These are phyloP conservation scores for Gentiana macrophylla DNA, from an alignment of 257 asterid genomes.

Conservation along the genomic window DNA sequence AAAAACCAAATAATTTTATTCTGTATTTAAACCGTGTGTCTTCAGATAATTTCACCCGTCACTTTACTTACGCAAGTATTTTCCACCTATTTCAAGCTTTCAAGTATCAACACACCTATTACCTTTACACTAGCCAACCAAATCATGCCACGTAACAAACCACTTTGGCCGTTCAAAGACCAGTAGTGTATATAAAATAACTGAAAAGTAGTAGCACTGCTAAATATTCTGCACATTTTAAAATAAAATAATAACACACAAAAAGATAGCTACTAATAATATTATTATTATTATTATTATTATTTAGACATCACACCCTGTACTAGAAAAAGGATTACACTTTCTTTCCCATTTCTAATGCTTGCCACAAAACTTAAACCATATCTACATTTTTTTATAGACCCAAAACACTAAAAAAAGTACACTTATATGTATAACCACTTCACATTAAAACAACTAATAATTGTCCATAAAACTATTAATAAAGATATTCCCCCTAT, in stretches of 20 bases:
- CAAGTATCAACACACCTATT: constrained; percentile 26
- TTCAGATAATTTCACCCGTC: too few species aligned
- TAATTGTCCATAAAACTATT: too few species aligned
- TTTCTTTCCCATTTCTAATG: constrained; percentile 4
- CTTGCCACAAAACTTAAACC: constrained; percentile 14
- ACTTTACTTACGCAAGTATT: too few species aligned
- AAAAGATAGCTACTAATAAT: not conserved
- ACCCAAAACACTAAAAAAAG: not conserved
- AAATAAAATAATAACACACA: not conserved
- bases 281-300: constrained; percentile 10
- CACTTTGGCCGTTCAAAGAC: constrained; percentile 22
- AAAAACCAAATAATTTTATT: too few species aligned
- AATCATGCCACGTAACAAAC: constrained; percentile 11
- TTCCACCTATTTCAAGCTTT: constrained; percentile 24
- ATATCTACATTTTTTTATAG: constrained; percentile 17
- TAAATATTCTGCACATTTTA: not conserved
- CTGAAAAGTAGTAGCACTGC: not conserved
- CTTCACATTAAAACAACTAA: not conserved
- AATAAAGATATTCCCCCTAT: too few species aligned
- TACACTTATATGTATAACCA: constrained; percentile 17
- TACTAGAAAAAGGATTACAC: constrained; percentile 9
- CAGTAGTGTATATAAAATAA: constrained; percentile 13
- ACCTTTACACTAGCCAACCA: constrained; percentile 1
- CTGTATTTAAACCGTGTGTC: too few species aligned
- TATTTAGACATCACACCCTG: constrained; percentile 13